Evolutionary conservation across 2,329 filamentous ascomycete genomes (phyloP).

Genomic region (Trichoderma sp.): DNA sequence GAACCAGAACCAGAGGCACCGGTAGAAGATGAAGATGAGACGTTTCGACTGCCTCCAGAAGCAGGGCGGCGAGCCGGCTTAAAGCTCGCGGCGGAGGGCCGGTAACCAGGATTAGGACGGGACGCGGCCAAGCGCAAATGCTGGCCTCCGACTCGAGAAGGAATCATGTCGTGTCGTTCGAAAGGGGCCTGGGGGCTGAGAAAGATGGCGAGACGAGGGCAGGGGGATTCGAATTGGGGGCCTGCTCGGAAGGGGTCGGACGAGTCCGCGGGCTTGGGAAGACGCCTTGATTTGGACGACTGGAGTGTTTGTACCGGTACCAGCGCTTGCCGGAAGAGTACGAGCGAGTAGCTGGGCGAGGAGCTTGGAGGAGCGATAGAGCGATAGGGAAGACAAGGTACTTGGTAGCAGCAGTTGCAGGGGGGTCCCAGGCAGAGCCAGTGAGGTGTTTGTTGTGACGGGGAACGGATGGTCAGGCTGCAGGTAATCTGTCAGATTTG

Average conservation of each 20-base stretch:
- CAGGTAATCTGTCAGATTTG: slow-evolving; percentile 10
- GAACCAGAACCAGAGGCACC: neutral
- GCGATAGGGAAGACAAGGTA: neutral
- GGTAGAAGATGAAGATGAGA: slow-evolving; percentile 7
- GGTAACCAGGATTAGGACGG: neutral
- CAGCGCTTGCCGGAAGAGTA: neutral
- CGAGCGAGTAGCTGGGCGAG: neutral
- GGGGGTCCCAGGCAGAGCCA: neutral
- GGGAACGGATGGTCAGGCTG: neutral
- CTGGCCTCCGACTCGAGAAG: slow-evolving; percentile 16
- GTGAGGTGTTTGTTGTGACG: neutral
- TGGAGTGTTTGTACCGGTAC: neutral
- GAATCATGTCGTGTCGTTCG: slow-evolving; percentile 4
- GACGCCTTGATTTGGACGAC: neutral
- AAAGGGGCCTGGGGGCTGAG: neutral
- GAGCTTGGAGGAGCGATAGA: neutral
- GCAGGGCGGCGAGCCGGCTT: neutral
- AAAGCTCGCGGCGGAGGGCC: neutral
- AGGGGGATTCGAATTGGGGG: neutral
- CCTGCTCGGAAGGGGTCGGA: neutral
- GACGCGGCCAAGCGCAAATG: slow-evolving; percentile 13
- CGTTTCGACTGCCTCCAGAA: neutral
- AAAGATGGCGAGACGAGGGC: neutral
- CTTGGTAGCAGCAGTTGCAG: neutral
- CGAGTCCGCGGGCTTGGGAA: neutral